phyloP scores from a whole-genome alignment of 2,329 filamentous ascomycete species.

The Trichoderma semiorbis region DNA sequence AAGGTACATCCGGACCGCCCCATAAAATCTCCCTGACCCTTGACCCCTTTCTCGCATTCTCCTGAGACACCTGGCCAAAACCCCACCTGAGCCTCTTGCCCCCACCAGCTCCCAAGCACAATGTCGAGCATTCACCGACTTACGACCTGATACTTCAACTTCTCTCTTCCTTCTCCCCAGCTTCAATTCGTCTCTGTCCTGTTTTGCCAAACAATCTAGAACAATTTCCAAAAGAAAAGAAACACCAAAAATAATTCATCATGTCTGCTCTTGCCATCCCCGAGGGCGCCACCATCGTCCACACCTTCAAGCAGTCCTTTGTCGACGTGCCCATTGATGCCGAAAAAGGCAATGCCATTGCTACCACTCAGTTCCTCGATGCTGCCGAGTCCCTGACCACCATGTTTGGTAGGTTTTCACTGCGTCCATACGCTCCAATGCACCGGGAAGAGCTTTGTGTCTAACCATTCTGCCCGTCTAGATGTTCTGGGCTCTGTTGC shows the following conservation, averaged over 20 bases:
- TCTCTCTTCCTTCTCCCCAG: neutral
- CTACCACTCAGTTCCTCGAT: slow-evolving; percentile 84
- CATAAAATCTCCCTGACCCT: neutral
- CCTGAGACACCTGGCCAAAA: neutral
- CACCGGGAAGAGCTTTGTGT: neutral
- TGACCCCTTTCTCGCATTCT: slow-evolving; percentile 6
- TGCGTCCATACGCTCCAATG: neutral
- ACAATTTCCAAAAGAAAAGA: neutral
- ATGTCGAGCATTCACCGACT: slow-evolving; percentile 15
- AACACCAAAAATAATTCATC: neutral
- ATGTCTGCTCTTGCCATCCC: slow-evolving; percentile 56
- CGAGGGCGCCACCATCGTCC: slow-evolving; percentile 74
- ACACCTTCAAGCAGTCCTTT: slow-evolving; percentile 81
- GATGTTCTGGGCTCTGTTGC: slow-evolving; percentile 67
- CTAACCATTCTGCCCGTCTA: slow-evolving; percentile 27
- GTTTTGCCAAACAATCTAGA: neutral
- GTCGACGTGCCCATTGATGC: slow-evolving; percentile 73
- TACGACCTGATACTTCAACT: neutral
- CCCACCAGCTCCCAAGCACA: slow-evolving; percentile 11
- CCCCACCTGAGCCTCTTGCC: slow-evolving; percentile 10
- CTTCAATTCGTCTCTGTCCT: neutral
- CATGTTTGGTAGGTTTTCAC: slow-evolving; percentile 68
- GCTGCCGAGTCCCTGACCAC: slow-evolving; percentile 82
- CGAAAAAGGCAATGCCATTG: slow-evolving; percentile 71
- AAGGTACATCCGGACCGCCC: neutral